phyloP scores from a whole-genome alignment of 257 asterid species.

The Parsonsia alboflavescens region DNA sequence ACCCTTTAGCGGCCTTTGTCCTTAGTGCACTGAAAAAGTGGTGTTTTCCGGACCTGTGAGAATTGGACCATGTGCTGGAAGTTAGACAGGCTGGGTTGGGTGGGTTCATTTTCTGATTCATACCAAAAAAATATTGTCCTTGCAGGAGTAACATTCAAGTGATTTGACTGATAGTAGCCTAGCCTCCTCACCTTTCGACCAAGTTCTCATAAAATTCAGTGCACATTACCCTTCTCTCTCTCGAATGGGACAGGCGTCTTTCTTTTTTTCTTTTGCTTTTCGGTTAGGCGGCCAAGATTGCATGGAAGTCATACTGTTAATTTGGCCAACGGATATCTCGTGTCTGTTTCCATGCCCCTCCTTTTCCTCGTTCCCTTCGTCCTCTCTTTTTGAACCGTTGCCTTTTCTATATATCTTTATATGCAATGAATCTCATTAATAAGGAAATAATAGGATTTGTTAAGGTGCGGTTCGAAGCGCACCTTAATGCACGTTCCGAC shows the following conservation, averaged over 20 bases:
- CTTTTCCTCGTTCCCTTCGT: no score
- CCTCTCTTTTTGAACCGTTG: background rate
- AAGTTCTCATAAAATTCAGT: constrained; percentile 1
- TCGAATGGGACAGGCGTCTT: background rate
- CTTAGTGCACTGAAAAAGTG: background rate
- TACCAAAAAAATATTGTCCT: no score
- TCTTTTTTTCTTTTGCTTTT: no score
- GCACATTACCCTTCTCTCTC: background rate
- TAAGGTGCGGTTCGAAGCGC: no score
- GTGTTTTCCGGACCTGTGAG: background rate
- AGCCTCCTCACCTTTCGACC: background rate
- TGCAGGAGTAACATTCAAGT: no score
- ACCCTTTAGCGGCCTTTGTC: background rate
- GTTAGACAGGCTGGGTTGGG: no score
- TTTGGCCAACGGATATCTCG: background rate
- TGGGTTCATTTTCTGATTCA: background rate
- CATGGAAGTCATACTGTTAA: background rate
- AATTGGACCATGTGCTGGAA: background rate
- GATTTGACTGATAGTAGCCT: constrained; percentile 4
- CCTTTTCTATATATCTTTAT: no score
- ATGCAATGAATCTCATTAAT: no score
- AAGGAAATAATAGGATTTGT: no score
- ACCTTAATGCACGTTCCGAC: no score
- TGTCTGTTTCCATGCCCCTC: no score
- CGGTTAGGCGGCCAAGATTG: background rate